phyloP scores from a whole-genome alignment of 495 filamentous ascomycete species.

The Chaetomium cochliodes region DNA sequence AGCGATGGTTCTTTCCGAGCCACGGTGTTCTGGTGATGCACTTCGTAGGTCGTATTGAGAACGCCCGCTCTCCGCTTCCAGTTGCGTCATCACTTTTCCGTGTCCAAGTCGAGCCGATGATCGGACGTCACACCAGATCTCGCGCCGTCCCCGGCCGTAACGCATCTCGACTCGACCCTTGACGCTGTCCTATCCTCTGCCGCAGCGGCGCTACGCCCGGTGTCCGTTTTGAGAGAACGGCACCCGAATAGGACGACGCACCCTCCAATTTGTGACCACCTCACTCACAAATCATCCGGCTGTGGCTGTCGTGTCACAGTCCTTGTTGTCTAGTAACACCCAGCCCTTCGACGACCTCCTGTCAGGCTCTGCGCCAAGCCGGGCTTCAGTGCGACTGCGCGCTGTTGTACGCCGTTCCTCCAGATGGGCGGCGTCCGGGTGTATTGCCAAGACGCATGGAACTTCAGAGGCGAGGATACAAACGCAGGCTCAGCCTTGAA shows the following conservation, averaged over 20 bases:
- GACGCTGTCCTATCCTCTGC: background rate
- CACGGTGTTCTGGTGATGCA: background rate
- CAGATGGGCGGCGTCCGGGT: background rate
- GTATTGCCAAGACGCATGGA: conserved; percentile 26
- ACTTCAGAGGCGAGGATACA: conserved; percentile 26
- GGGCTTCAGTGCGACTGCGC: background rate
- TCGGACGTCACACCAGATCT: conserved; percentile 3
- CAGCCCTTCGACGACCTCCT: background rate
- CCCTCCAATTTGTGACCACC: background rate
- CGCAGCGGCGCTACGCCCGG: background rate
- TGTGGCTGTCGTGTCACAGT: background rate
- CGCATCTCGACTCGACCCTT: conserved; percentile 8
- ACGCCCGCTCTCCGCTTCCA: no score
- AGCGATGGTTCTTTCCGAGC: background rate
- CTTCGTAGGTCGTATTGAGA: background rate
- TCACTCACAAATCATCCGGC: background rate
- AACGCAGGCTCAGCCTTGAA: conserved; percentile 37
- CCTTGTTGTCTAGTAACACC: background rate
- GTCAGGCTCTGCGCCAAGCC: background rate
- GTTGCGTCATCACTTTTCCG: background rate
- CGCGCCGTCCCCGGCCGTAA: conserved; percentile 23
- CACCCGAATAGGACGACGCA: background rate
- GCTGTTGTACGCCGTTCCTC: background rate
- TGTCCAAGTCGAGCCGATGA: background rate
- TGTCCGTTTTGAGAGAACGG: background rate